phyloP scores from a whole-genome alignment of 805 yeast species.

The Cyberlindnera xylosilytica region DNA sequence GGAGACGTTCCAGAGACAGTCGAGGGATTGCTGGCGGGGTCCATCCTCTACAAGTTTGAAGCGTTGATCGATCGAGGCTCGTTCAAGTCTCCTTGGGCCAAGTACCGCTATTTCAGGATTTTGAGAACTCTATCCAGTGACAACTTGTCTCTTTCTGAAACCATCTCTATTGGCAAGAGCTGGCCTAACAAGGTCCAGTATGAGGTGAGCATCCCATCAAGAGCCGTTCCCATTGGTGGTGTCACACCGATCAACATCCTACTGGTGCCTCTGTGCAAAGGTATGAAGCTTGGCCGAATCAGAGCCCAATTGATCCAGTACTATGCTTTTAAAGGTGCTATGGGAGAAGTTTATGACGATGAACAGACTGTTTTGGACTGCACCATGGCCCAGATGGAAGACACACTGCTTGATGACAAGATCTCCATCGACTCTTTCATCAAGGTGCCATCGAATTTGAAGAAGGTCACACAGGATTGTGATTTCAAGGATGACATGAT shows the following conservation, averaged over 20 bases:
- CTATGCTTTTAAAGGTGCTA: slow-evolving; percentile 53
- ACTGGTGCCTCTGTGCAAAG: slow-evolving; percentile 77
- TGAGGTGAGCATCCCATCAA: slow-evolving; percentile 76
- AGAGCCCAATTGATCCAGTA: slow-evolving; percentile 65
- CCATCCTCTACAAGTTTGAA: slow-evolving; percentile 67
- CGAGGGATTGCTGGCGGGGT: slow-evolving; percentile 82
- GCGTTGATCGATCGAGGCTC: slow-evolving; percentile 68
- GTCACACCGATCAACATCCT: slow-evolving; percentile 63
- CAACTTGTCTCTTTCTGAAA: slow-evolving; percentile 67
- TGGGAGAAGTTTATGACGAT: slow-evolving; percentile 53
- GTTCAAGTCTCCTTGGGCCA: slow-evolving; percentile 46
- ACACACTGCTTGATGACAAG: slow-evolving; percentile 41
- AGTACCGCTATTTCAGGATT: slow-evolving; percentile 64
- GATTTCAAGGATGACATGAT: slow-evolving; percentile 57
- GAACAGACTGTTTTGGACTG: slow-evolving; percentile 59
- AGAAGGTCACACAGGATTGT: slow-evolving; percentile 80
- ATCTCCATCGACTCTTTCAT: slow-evolving; percentile 65
- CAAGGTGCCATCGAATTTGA: slow-evolving; percentile 64
- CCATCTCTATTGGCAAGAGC: slow-evolving; percentile 85
- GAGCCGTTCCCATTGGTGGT: slow-evolving; percentile 86
- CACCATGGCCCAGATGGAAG: slow-evolving; percentile 42
- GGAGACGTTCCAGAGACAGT: slow-evolving; percentile 79
- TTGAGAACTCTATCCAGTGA: slow-evolving; percentile 82
- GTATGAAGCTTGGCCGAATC: slow-evolving; percentile 66
- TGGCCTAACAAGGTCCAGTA: slow-evolving; percentile 91